Percentiles rank a stretch among this genome's conserved stretches.
phyloP scores from a whole-genome alignment of 148 eudicot species.

The Diospyros lotus region DNA sequence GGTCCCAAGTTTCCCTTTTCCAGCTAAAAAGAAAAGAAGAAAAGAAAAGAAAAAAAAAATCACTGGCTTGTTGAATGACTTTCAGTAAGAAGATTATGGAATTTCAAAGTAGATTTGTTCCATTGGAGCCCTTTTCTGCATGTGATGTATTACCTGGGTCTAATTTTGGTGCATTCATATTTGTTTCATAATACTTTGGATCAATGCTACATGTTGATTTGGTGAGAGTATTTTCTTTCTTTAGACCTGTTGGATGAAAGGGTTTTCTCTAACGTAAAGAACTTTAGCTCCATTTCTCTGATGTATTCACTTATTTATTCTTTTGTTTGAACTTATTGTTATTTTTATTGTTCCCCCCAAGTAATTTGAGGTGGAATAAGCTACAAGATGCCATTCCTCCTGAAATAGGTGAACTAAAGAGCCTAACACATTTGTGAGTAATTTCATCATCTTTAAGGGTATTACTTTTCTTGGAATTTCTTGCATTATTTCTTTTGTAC shows the following conservation, averaged over 20 bases:
- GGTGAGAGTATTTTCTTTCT: not conserved
- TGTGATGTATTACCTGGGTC: no score
- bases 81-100: no score
- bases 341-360: conserved; percentile 23
- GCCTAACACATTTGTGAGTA: conserved; percentile 90
- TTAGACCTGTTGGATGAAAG: not conserved
- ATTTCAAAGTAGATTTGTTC: no score
- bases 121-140: no score
- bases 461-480: conserved; percentile 1
- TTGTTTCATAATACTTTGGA: not conserved
- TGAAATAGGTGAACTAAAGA: conserved; percentile 92
- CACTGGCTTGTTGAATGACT: no score
- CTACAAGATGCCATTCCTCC: conserved; percentile 91
- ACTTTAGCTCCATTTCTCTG: not conserved
- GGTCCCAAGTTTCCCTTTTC: no score
- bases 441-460: conserved; percentile 13
- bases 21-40: no score
- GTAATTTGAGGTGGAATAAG: conserved; percentile 98
- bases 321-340: not conserved
- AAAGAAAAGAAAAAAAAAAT: no score
- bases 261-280: not conserved
- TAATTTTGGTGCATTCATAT: no score
- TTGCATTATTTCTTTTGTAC: not conserved
- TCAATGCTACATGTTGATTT: not conserved
- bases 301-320: not conserved